A percentile compares a stretch with the other conserved stretches of the same genome.
Evolutionary conservation across 306 rosid genomes (phyloP).

Genomic region (Bauhinia variegata): DNA sequence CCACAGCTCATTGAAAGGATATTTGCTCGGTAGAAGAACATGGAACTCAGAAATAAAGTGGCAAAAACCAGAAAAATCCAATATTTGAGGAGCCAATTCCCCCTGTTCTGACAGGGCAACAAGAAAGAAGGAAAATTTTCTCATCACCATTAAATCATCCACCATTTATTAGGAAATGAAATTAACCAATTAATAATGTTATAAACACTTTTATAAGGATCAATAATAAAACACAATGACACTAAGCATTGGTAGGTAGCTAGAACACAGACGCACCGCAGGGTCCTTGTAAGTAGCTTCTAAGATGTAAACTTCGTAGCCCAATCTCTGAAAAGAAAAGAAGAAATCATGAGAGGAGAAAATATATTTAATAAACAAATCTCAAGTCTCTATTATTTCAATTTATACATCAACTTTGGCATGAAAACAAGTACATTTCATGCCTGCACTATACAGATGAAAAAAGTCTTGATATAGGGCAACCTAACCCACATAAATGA

Average conservation of each 20-base stretch:
- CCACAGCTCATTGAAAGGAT: too few relatives aligned
- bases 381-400: conserved; percentile 17
- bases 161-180: too few relatives aligned
- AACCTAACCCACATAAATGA: conserved; percentile 22
- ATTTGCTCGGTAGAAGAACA: background rate
- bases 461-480: conserved; percentile 11
- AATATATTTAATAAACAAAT: conserved; percentile 29
- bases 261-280: conserved; percentile 54
- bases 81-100: background rate
- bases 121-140: background rate
- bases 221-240: conserved; percentile 32
- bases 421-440: conserved; percentile 20
- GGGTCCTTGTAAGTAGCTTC: conserved; percentile 98
- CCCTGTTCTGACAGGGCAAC: background rate
- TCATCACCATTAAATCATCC: background rate
- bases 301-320: conserved; percentile 89
- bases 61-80: conserved; percentile 24
- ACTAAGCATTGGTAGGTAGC: conserved; percentile 12
- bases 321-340: conserved; percentile 75
- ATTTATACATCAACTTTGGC: conserved; percentile 20
- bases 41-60: conserved; percentile 10
- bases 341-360: conserved; percentile 46
- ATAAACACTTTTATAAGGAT: too few relatives aligned
- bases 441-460: conserved; percentile 27
- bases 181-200: background rate